Evolutionary conservation across 225 moss, liverwort and hornwort genomes (phyloP).

Genomic region (Pseudisothecium myosuroides): DNA sequence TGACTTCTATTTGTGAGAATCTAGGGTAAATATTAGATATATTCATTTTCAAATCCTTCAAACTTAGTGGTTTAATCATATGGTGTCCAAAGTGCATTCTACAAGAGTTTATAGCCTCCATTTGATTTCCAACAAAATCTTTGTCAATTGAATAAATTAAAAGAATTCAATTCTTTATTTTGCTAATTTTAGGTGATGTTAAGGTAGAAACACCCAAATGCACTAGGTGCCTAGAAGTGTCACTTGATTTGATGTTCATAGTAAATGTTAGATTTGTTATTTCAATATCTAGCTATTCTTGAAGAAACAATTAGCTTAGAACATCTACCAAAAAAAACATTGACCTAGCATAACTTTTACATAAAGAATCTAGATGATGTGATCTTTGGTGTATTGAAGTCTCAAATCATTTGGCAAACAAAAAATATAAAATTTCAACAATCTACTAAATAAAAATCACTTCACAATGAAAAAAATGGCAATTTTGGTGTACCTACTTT

Average conservation of each 20-base stretch:
- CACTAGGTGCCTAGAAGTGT: accelerated
- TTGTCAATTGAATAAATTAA: neutral
- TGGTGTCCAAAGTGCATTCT: too few relatives aligned
- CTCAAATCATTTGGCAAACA: neutral
- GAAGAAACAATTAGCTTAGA: too few relatives aligned
- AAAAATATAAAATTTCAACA: neutral
- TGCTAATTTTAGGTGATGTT: neutral
- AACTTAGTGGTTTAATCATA: neutral
- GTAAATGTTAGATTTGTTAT: accelerated
- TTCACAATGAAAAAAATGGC: neutral
- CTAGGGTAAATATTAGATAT: accelerated
- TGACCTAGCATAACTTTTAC: accelerated
- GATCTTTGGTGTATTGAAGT: neutral
- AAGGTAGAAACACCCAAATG: accelerated
- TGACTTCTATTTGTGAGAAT: accelerated
- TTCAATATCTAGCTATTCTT: neutral
- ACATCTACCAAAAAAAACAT: neutral
- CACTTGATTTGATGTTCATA: neutral
- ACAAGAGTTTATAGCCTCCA: neutral
- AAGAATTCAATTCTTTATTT: accelerated
- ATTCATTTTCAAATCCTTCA: neutral
- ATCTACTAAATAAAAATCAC: accelerated
- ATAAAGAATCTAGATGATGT: neutral
- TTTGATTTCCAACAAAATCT: neutral
- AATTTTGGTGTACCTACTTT: neutral